Conservation (phyloP, 495 filamentous ascomycete genomes). For the Niebla homalea region DNA sequence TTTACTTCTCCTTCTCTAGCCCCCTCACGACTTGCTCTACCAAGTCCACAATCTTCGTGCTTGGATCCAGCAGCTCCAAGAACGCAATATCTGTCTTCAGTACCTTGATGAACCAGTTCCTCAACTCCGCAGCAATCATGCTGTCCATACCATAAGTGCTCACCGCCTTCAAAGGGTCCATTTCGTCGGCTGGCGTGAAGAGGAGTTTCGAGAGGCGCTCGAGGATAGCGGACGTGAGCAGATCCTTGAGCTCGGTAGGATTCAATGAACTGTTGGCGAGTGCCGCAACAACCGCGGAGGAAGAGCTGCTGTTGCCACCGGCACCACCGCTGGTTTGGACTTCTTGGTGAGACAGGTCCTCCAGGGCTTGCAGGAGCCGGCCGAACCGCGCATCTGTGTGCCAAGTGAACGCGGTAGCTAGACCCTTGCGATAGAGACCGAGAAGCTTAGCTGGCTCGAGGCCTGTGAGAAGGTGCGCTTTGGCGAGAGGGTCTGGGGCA, state of each 20-base stretch:
- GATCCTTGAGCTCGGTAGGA: no score
- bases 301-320: no score
- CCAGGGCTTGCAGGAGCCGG: background rate
- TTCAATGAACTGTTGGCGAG: background rate
- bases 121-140: slow-evolving; percentile 22
- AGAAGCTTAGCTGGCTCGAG: background rate
- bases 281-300: background rate
- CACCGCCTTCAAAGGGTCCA: slow-evolving; percentile 17
- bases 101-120: slow-evolving; percentile 21
- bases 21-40: slow-evolving; percentile 2
- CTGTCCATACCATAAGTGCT: slow-evolving; percentile 23
- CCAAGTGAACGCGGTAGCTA: background rate
- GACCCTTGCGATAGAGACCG: background rate
- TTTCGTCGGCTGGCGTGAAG: slow-evolving; percentile 8
- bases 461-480: background rate
- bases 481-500: slow-evolving; percentile 3
- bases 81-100: slow-evolving; percentile 14
- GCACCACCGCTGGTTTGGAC: no score
- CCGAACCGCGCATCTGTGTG: background rate
- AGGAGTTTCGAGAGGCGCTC: slow-evolving; percentile 16
- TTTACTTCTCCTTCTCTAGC: no score
- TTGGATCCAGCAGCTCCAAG: slow-evolving; percentile 14
- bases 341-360: background rate
- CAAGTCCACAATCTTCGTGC: slow-evolving; percentile 2
- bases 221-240: slow-evolving; percentile 13